Evolutionary conservation across 306 rosid genomes (phyloP).

Genomic region (Gillenia trifoliata): DNA sequence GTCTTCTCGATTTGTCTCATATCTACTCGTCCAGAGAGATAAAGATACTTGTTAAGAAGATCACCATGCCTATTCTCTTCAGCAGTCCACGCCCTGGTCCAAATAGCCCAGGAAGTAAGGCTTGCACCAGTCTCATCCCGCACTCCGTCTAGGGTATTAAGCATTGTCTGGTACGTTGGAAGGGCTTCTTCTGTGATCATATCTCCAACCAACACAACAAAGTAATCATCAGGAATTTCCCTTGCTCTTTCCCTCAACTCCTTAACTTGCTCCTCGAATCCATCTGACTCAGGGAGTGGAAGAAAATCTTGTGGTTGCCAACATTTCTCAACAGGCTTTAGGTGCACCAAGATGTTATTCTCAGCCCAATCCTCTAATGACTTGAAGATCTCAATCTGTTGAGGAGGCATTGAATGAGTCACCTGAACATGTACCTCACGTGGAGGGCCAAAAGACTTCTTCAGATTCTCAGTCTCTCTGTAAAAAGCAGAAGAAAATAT

Average conservation of each 20-base stretch:
- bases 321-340: slow-evolving; percentile 51
- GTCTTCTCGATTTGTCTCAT: slow-evolving; percentile 56
- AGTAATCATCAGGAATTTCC: slow-evolving; percentile 53
- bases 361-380: slow-evolving; percentile 53
- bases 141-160: slow-evolving; percentile 52
- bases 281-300: slow-evolving; percentile 47
- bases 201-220: slow-evolving; percentile 50
- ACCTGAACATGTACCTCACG: slow-evolving; percentile 39
- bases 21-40: slow-evolving; percentile 53
- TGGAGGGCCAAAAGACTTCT: slow-evolving; percentile 35
- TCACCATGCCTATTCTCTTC: slow-evolving; percentile 61
- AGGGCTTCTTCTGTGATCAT: slow-evolving; percentile 62
- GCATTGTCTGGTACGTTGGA: slow-evolving; percentile 60
- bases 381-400: slow-evolving; percentile 46
- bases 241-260: slow-evolving; percentile 52
- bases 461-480: slow-evolving; percentile 29
- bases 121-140: slow-evolving; percentile 58
- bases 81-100: slow-evolving; percentile 60
- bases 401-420: slow-evolving; percentile 56
- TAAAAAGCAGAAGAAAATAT: slow-evolving; percentile 5
- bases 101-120: slow-evolving; percentile 45
- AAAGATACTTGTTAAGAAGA: slow-evolving; percentile 52
- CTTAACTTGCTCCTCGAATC: slow-evolving; percentile 50
- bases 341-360: slow-evolving; percentile 42
- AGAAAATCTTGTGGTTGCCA: slow-evolving; percentile 65